Conservation (phyloP, 306 rosid species). For the Quercus wislizeni region DNA sequence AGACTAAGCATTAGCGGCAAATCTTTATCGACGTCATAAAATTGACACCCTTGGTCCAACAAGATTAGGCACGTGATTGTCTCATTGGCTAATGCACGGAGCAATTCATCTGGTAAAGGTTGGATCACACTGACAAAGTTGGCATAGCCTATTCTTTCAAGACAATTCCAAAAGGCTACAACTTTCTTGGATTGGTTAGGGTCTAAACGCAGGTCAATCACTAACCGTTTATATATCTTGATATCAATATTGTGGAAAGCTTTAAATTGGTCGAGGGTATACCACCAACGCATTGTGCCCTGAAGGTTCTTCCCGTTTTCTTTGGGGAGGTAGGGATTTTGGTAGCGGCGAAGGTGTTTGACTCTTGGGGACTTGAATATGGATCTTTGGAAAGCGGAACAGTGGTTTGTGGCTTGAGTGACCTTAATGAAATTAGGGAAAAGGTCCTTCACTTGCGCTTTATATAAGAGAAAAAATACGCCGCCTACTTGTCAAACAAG, state of each 20-base stretch:
- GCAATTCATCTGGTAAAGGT: background rate
- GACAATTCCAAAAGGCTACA: conserved; percentile 14
- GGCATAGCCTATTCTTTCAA: background rate
- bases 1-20: background rate
- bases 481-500: no score
- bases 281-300: background rate
- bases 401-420: no score
- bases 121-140: background rate
- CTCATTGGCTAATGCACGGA: background rate
- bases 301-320: background rate
- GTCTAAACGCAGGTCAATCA: background rate
- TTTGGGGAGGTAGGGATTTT: no score
- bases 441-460: no score
- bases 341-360: no score
- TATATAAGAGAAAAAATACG: no score
- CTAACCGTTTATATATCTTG: background rate
- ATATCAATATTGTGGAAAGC: conserved; percentile 7
- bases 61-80: background rate
- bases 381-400: no score
- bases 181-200: background rate
- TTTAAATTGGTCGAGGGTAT: background rate
- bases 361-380: no score
- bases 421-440: no score
- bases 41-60: background rate
- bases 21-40: background rate